Conservation (phyloP, 2,329 filamentous ascomycete species). For the Trichoderma koningiopsis region DNA sequence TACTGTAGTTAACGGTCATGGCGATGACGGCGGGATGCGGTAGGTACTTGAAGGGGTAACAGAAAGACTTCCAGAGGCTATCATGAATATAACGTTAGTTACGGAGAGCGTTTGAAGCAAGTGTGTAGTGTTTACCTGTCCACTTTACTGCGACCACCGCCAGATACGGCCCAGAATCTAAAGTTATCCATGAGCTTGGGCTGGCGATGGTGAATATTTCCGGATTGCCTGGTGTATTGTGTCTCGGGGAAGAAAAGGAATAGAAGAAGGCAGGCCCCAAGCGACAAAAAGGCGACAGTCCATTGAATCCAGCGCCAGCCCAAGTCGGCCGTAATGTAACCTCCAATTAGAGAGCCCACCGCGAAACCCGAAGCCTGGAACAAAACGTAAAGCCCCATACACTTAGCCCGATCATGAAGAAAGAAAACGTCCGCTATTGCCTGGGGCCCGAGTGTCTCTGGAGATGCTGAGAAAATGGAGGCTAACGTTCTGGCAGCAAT, state of each 20-base stretch:
- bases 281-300: background rate
- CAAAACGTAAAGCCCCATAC: background rate
- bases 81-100: background rate
- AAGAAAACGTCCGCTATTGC: constrained; percentile 8
- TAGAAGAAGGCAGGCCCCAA: background rate
- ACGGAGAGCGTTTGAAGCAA: background rate
- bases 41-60: constrained; percentile 4
- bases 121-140: background rate
- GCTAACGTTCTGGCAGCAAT: constrained; percentile 10
- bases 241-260: constrained; percentile 15
- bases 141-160: constrained; percentile 9
- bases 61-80: constrained; percentile 2
- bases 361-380: constrained; percentile 15
- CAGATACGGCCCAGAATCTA: constrained; percentile 8
- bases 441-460: constrained; percentile 9
- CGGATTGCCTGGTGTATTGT: constrained; percentile 12
- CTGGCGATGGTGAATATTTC: constrained; percentile 1
- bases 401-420: constrained; percentile 3
- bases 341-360: constrained; percentile 4
- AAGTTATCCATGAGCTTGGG: background rate
- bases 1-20: constrained; percentile 5
- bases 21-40: constrained; percentile 10
- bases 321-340: background rate
- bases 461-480: constrained; percentile 10
- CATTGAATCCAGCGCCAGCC: constrained; percentile 19